phyloP scores from a whole-genome alignment of 2,329 filamentous ascomycete species.

The Venturia oleaginea region DNA sequence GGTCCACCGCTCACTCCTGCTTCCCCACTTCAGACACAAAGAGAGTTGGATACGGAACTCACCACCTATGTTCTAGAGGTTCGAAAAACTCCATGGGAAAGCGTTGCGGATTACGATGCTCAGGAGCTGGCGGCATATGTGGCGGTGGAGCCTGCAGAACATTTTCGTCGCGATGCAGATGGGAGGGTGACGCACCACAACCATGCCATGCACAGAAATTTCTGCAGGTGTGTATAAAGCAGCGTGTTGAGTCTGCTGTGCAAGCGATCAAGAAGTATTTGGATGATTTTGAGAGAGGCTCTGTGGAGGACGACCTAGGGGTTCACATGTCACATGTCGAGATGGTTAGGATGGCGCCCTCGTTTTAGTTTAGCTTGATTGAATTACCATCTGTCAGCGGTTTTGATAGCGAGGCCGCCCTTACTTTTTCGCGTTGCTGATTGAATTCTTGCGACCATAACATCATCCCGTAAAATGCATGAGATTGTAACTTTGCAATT shows the following conservation, averaged over 20 bases:
- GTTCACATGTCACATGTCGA: neutral
- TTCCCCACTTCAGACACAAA: neutral
- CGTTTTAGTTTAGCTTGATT: neutral
- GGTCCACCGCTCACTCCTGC: too few species aligned
- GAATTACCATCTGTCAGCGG: neutral
- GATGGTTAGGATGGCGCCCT: neutral
- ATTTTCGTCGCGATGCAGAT: neutral
- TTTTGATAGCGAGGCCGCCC: neutral
- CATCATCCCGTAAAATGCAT: constrained; percentile 54
- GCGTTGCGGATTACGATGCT: neutral
- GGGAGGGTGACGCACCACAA: neutral
- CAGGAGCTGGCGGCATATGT: neutral
- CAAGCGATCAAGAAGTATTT: neutral
- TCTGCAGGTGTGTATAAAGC: neutral
- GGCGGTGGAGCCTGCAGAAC: neutral
- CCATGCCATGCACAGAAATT: neutral
- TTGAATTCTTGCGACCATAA: neutral
- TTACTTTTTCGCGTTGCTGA: neutral
- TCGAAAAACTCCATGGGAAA: neutral
- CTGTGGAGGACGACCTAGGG: too few species aligned
- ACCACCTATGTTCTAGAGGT: neutral
- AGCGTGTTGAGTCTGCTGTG: neutral
- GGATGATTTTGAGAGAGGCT: too few species aligned
- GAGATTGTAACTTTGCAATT: constrained; percentile 93
- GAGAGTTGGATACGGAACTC: neutral